These are phyloP conservation scores for Pseudoscleropodium purum DNA, from an alignment of 225 moss, liverwort and hornwort species.

Conservation along the genomic window DNA sequence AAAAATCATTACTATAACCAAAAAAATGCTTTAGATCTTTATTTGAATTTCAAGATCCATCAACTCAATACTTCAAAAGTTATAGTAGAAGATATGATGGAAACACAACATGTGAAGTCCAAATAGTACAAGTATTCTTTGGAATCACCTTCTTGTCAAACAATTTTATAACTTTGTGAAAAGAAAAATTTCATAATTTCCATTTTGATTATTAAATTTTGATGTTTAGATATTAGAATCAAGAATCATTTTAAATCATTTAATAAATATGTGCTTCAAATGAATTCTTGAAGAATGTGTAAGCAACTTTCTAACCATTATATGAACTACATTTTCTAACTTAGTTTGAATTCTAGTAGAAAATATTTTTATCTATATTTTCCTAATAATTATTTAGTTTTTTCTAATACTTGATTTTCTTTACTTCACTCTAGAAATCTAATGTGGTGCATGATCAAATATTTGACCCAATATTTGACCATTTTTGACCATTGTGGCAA, in stretches of 20 bases:
- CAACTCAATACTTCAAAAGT: not conserved
- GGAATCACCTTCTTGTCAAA: rapidly evolving
- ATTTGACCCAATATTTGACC: not conserved
- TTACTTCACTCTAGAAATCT: not conserved
- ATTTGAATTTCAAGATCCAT: not conserved
- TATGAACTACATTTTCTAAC: not conserved
- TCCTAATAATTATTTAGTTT: not conserved
- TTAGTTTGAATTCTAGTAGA: not conserved
- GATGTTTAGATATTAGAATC: not conserved
- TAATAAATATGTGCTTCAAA: not conserved
- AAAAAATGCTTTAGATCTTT: not conserved
- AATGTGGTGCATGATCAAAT: not conserved
- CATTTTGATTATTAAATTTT: not conserved
- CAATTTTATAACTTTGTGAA: not conserved
- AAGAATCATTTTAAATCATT: not conserved
- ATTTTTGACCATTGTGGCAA: not conserved
- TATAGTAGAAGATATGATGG: not conserved
- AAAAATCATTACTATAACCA: no score
- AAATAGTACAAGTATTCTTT: not conserved
- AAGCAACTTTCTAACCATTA: not conserved
- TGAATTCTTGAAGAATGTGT: not conserved
- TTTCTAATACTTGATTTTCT: not conserved
- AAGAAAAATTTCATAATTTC: not conserved
- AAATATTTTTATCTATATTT: not conserved
- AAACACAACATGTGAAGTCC: rapidly evolving